Conservation (phyloP, 768 basidiomycete genomes). For the Peribolospora baueri region DNA sequence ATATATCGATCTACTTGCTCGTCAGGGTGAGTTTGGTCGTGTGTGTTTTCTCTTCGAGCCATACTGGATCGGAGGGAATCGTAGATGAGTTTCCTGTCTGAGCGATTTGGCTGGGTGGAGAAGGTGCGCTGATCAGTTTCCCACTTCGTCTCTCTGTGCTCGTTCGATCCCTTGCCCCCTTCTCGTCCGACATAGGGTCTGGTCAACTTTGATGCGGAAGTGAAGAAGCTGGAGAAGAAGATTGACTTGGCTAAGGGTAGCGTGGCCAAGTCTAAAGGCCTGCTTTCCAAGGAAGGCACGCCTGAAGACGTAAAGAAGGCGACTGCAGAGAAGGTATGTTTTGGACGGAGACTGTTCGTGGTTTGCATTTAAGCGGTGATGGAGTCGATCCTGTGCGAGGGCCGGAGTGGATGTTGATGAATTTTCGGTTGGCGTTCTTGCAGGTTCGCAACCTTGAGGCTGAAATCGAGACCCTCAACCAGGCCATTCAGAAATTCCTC, state of each 20-base stretch:
- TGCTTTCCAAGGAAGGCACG: too few species aligned
- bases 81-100: neutral
- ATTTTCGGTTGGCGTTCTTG: too few species aligned
- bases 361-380: too few species aligned
- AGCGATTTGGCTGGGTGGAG: neutral
- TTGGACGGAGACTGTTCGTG: too few species aligned
- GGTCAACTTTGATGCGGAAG: conserved; percentile 67
- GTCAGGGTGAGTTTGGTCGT: conserved; percentile 40
- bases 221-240: conserved; percentile 76
- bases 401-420: too few species aligned
- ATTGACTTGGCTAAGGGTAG: conserved; percentile 42
- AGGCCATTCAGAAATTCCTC: neutral
- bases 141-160: neutral
- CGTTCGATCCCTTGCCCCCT: too few species aligned
- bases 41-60: neutral
- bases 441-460: too few species aligned
- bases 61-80: neutral
- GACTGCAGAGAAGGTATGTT: too few species aligned
- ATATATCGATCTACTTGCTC: conserved; percentile 53
- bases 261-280: conserved; percentile 31
- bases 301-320: conserved; percentile 18
- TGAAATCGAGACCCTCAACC: neutral
- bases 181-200: conserved; percentile 35
- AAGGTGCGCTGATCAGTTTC: neutral
- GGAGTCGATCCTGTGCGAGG: too few species aligned